Percentiles rank a stretch among this genome's conserved stretches.
Evolutionary conservation across 257 asterid genomes (phyloP).

Genomic region (Orobanche coerulescens): DNA sequence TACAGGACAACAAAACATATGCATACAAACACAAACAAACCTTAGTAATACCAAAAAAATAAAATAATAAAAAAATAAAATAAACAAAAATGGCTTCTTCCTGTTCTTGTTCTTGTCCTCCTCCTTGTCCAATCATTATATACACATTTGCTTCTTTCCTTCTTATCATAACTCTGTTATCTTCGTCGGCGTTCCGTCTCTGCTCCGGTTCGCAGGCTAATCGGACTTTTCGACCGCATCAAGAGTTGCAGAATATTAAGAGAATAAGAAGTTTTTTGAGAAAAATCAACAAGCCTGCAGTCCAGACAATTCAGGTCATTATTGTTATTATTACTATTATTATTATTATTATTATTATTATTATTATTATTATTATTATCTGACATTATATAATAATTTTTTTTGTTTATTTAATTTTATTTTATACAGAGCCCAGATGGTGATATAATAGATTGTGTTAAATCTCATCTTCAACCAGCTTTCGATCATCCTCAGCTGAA

Average conservation of each 20-base stretch:
- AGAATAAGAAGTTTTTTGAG: slow-evolving; percentile 46
- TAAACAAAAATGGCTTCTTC: slow-evolving; percentile 36
- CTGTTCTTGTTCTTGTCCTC: slow-evolving; percentile 20
- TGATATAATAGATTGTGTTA: slow-evolving; percentile 69
- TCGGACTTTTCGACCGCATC: slow-evolving; percentile 51
- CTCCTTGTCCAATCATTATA: too few relatives aligned
- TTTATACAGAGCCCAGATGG: slow-evolving; percentile 79
- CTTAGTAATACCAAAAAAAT: slow-evolving; percentile 24
- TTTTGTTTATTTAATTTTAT: background rate
- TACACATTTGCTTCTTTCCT: slow-evolving; percentile 49
- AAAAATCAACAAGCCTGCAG: slow-evolving; percentile 72
- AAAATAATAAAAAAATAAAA: slow-evolving; percentile 20
- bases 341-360: background rate
- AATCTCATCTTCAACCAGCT: slow-evolving; percentile 90
- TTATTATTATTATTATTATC: too few relatives aligned
- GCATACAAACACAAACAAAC: slow-evolving; percentile 50
- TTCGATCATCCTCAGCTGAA: slow-evolving; percentile 86
- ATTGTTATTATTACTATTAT: background rate
- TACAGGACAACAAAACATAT: slow-evolving; percentile 43
- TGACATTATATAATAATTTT: background rate
- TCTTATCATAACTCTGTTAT: slow-evolving; percentile 17
- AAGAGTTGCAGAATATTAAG: slow-evolving; percentile 41
- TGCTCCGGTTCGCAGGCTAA: slow-evolving; percentile 22
- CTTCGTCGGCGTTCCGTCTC: background rate
- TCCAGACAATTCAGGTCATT: slow-evolving; percentile 68